Base-by-base conservation (phyloP, 805 yeast species). In the Ogataea chonburiensis region DNA sequence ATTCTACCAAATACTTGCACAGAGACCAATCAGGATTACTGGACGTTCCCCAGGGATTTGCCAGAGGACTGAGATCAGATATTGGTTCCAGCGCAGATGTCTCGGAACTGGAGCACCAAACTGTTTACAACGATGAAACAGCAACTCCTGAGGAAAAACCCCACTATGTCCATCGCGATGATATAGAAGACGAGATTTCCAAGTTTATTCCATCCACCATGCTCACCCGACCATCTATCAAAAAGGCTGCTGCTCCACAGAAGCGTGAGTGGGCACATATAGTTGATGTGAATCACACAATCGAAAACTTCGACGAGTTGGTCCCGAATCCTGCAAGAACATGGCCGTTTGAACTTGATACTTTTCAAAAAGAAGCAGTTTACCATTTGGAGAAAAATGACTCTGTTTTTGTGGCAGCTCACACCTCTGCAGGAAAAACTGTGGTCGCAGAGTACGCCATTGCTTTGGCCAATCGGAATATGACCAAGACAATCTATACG, bases 391-490 rank as follows among this genome's bases (percentile, higher is more conserved):
- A 93, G 55, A 96, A 88, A 60, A 98, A 98, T 24, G 98, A 93
- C 55, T 91, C 98, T 6, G 99, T 93, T 3, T 93, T 93, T 63
- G 96, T 93, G 3, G 98, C 98, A 3, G 99, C 99, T 0, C 98
- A 91, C 60, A 91, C 98, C 0, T 91, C 98, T 3, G 98, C 98
- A 0, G 98, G 98, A 63, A 91, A 91, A 56, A 91, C 98, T 0
- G 98, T 91, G 3, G 96, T 93, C 17, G 98, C 98, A 0, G 98
- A 91, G 58, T 91, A 91, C 57, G 98, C 98, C 3, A 93, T 91
- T 60, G 96, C 98, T 3, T 82, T 91, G 95, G 94, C 98, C 1
- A 76, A 81, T 43, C 71, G 95, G 56, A 91, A 93, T 58, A 89
- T 89, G 96, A 91, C 98, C 8, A 91, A 89, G 57, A 87, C 96